phyloP scores from a whole-genome alignment of 345 rosid species.

The Salix caprea region DNA sequence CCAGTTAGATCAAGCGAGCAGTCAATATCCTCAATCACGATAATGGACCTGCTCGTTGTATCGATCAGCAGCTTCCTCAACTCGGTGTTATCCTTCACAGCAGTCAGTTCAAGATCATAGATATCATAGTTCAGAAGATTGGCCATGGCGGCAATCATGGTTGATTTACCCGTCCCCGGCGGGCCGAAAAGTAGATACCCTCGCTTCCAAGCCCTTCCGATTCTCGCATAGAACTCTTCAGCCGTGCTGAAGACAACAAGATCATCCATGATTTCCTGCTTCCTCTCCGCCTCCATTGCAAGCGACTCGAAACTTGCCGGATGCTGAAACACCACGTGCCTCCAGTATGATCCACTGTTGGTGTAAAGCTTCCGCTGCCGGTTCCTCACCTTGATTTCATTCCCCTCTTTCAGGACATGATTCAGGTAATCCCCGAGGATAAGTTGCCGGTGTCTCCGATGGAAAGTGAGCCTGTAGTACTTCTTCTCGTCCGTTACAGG shows the following conservation, averaged over 20 bases:
- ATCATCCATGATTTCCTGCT: slow-evolving; percentile 7
- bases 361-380: slow-evolving; percentile 7
- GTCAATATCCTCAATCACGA: slow-evolving; percentile 5
- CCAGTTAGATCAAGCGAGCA: slow-evolving; percentile 9
- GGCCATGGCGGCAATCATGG: slow-evolving; percentile 8
- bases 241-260: background rate
- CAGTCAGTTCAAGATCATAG: background rate
- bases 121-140: slow-evolving; percentile 4
- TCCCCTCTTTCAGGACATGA: slow-evolving; percentile 6
- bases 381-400: background rate
- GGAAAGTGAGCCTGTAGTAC: slow-evolving; percentile 7
- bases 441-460: background rate
- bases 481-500: background rate
- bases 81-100: slow-evolving; percentile 6
- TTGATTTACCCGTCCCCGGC: slow-evolving; percentile 2
- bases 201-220: slow-evolving; percentile 6
- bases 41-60: background rate
- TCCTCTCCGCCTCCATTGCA: background rate
- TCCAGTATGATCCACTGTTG: background rate
- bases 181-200: slow-evolving; percentile 5
- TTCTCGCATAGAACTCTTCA: slow-evolving; percentile 7
- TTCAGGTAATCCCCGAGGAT: slow-evolving; percentile 1
- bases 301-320: background rate
- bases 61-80: slow-evolving; percentile 5
- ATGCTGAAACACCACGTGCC: slow-evolving; percentile 7